Base-by-base conservation (phyloP, 768 basidiomycete genomes). In the Psilocybe tampanensis region DNA sequence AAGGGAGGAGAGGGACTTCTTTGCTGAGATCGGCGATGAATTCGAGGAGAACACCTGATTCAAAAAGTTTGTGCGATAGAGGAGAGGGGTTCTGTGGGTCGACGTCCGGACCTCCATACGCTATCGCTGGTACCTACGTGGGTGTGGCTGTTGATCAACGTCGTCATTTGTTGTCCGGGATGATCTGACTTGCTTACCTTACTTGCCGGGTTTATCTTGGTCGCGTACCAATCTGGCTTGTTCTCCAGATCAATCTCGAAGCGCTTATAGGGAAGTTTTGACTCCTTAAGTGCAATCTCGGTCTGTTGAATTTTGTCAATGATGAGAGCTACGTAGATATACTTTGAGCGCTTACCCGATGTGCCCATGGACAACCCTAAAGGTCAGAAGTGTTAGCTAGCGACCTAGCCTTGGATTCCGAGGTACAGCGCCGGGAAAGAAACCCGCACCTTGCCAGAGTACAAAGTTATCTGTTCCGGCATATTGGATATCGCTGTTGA, bases 211-310 rank as follows among this genome's bases (percentile, higher is more conserved):
- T 89, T 90, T 33, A 90, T 80, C 56, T 83, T 78, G 0, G 80
- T 77, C 0, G 81, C 81, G 64, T 86, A 88, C 87, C 86, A 88
- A 48, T 80, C 83, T 1, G 87, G 87, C 71, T 89, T 90, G 73
- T 86, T 84, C 61, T 55, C 48, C 13, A 90, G 69, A 61, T 88
- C 84, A 47, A 90, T 80, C 60, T 87, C 80, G 58, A 73, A 86
- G 13, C 76, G 68, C 19, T 74, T 82, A 66, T 73, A 83, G 1
- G 76, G 61, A 3, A 80, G 74, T 5, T 78, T 74, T 1, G 81
- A 77, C 61, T 89, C 87, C 12, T 76, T 74, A 19, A 90, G 77
- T 1, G 86, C 85, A n/a, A 89, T 73, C 56, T 86, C 82, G n/a
- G 77, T 77, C 82, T 87, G n/a, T n/a, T n/a, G n/a, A n/a, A n/a